Evolutionary conservation across 2,329 filamentous ascomycete species (phyloP).

Genomic region (Epichloe hybrida): DNA sequence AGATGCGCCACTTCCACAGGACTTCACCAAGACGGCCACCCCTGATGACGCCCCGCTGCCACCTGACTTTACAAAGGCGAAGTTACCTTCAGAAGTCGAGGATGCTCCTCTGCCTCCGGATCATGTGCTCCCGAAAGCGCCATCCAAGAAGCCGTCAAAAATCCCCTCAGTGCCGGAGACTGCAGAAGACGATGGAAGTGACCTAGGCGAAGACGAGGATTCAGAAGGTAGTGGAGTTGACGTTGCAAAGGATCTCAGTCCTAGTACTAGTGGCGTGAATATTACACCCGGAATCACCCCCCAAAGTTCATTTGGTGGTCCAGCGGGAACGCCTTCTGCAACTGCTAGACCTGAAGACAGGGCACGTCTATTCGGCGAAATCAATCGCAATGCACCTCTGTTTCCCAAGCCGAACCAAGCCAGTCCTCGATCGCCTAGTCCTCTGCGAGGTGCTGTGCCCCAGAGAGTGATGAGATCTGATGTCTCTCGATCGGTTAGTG

Average conservation of each 20-base stretch:
- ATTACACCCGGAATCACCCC: conserved; percentile 40
- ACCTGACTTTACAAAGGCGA: conserved; percentile 16
- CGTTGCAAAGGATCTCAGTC: conserved; percentile 49
- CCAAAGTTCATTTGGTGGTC: conserved; percentile 43
- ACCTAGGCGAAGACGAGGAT: conserved; percentile 30
- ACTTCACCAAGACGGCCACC: conserved; percentile 18
- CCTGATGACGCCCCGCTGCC: conserved; percentile 17
- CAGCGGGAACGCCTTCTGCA: conserved; percentile 25
- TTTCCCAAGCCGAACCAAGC: conserved; percentile 40
- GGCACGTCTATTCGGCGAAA: conserved; percentile 39
- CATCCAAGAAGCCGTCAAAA: conserved; percentile 17
- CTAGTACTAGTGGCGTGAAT: conserved; percentile 28
- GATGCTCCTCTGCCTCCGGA: conserved; percentile 29
- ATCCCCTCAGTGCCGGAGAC: conserved; percentile 27
- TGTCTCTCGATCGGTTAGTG: conserved; percentile 42
- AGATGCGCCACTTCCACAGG: conserved; percentile 8
- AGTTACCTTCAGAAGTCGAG: conserved; percentile 14
- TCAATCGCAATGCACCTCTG: conserved; percentile 34
- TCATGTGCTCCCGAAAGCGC: conserved; percentile 18
- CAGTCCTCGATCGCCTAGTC: conserved; percentile 62
- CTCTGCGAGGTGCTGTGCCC: conserved; percentile 46
- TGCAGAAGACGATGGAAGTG: conserved; percentile 23
- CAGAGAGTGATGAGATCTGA: conserved; percentile 35
- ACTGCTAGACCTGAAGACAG: conserved; percentile 19
- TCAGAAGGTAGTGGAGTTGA: conserved; percentile 51